Evolutionary conservation across 2,329 filamentous ascomycete species (phyloP).

Genomic region (Venturia carpophila): DNA sequence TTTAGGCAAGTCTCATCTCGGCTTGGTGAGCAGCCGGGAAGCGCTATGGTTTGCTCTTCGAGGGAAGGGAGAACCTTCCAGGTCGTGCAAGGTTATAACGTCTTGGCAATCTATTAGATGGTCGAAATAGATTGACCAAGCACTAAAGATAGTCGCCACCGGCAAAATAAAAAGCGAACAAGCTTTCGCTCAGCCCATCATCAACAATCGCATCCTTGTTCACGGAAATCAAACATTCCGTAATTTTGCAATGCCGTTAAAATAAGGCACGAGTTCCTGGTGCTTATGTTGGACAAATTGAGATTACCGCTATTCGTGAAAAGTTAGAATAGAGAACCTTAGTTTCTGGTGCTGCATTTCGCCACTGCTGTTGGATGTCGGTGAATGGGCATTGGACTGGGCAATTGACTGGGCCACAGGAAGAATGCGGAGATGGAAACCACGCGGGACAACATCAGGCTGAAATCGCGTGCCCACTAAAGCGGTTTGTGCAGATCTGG

Average conservation of each 20-base stretch:
- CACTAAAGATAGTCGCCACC: not conserved
- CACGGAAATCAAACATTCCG: not conserved
- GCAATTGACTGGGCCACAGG: too few species aligned
- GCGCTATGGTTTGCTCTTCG: not conserved
- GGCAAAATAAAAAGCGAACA: not conserved
- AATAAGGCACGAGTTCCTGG: not conserved
- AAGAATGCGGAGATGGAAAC: not conserved
- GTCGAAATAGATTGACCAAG: not conserved
- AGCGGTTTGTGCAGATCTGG: not conserved
- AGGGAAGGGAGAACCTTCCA: not conserved
- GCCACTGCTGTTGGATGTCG: too few species aligned
- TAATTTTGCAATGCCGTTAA: too few species aligned
- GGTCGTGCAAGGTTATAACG: not conserved
- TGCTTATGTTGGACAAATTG: not conserved
- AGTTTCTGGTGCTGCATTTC: too few species aligned
- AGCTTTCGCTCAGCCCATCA: constrained; percentile 2
- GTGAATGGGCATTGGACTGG: too few species aligned
- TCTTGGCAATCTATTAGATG: not conserved
- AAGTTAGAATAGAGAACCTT: too few species aligned
- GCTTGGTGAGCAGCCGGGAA: not conserved
- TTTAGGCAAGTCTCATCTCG: not conserved
- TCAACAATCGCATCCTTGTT: not conserved
- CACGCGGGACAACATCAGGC: not conserved
- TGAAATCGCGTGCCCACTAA: not conserved
- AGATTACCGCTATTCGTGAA: too few species aligned